phyloP scores from a whole-genome alignment of 2,329 filamentous ascomycete species.

The Passalora sequoiae region DNA sequence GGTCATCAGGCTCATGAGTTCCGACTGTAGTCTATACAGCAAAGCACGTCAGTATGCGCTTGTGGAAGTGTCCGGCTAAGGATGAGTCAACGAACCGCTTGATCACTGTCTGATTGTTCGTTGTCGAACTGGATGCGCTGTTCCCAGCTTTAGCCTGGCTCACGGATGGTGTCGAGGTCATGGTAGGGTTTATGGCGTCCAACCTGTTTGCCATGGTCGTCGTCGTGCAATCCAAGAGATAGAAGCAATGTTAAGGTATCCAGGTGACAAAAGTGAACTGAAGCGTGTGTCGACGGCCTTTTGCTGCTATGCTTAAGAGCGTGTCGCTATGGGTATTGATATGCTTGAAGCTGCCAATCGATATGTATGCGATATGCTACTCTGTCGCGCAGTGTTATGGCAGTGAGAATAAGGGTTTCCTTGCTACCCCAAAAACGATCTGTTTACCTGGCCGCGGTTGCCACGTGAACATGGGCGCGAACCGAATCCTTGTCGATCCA shows the following conservation, averaged over 20 bases:
- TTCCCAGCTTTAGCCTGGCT: slow-evolving; percentile 28
- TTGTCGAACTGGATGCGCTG: slow-evolving; percentile 19
- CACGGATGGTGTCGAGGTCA: slow-evolving; percentile 29
- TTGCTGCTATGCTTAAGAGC: no score
- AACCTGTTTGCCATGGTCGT: slow-evolving; percentile 30
- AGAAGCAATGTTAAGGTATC: not conserved
- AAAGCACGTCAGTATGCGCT: no score
- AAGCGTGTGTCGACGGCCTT: not conserved
- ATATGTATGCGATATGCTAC: no score
- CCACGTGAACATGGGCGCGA: no score
- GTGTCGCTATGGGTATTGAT: slow-evolving; percentile 1
- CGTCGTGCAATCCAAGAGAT: not conserved
- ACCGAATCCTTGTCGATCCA: no score
- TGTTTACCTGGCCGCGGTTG: no score
- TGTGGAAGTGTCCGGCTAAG: no score
- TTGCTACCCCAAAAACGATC: no score
- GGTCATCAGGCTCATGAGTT: slow-evolving; percentile 98
- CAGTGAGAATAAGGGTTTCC: no score
- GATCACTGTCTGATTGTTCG: slow-evolving; percentile 41
- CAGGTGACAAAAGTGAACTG: not conserved
- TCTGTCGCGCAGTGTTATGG: no score
- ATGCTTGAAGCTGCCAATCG: no score
- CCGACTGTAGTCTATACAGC: slow-evolving; percentile 91
- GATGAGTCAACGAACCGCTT: slow-evolving; percentile 47
- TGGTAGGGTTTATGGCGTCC: slow-evolving; percentile 27